phyloP scores from a whole-genome alignment of 148 eudicot species.

The Chenopodium album region DNA sequence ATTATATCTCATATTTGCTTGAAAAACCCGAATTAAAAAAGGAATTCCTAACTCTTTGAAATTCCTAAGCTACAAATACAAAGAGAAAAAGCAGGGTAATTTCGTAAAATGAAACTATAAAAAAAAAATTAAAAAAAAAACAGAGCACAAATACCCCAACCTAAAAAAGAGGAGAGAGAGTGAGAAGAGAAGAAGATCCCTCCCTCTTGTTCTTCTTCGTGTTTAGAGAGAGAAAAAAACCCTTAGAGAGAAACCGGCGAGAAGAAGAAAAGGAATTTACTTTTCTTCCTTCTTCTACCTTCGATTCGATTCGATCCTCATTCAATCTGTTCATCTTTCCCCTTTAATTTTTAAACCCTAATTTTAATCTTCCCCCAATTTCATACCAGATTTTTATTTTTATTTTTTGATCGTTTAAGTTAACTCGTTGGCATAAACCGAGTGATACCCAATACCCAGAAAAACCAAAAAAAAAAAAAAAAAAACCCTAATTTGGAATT shows the following conservation, averaged over 20 bases:
- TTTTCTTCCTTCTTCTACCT: not conserved
- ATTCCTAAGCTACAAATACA: too few species aligned
- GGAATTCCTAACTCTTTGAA: too few species aligned
- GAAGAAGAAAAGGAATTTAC: not conserved
- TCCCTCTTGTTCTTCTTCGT: not conserved
- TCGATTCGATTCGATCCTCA: not conserved
- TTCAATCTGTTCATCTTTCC: not conserved
- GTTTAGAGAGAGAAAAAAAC: not conserved
- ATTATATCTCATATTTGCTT: too few species aligned
- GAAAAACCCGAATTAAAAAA: too few species aligned
- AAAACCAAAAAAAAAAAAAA: too few species aligned
- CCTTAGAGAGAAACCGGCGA: not conserved
- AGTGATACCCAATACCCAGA: not conserved
- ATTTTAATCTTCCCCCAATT: not conserved
- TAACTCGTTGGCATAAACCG: not conserved
- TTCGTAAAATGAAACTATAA: not conserved
- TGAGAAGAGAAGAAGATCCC: not conserved
- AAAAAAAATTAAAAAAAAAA: not conserved
- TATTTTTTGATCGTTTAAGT: slow-evolving; percentile 12
- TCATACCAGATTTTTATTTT: not conserved
- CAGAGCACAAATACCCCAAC: not conserved
- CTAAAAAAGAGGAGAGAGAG: not conserved
- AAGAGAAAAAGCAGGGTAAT: not conserved
- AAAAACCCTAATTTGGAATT: slow-evolving; percentile 31
- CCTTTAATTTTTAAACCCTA: not conserved